These are phyloP conservation scores for Eucalyptus curtisii DNA, from an alignment of 345 rosid genomes.

Conservation along the genomic window DNA sequence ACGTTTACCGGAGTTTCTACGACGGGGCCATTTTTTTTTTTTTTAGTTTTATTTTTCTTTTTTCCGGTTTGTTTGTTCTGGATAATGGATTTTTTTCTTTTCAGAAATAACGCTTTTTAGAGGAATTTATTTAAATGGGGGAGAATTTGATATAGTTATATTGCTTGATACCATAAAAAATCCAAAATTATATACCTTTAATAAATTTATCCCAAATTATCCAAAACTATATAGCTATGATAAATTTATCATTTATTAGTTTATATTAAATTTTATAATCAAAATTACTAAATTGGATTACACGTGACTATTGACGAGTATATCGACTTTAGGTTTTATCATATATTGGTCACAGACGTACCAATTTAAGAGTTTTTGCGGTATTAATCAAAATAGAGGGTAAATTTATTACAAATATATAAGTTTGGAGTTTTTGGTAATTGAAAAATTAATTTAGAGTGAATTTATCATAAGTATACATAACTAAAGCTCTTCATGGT, in stretches of 20 bases:
- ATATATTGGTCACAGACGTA: accelerated
- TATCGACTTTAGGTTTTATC: accelerated
- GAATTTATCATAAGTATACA: too few relatives aligned
- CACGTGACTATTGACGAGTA: accelerated
- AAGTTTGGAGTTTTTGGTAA: too few relatives aligned
- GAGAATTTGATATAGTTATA: background rate
- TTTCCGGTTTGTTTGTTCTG: background rate
- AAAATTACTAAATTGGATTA: too few relatives aligned
- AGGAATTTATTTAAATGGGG: background rate
- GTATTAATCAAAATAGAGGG: accelerated
- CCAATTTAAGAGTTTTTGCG: accelerated
- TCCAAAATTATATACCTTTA: too few relatives aligned
- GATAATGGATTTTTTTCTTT: background rate
- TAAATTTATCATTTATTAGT: accelerated
- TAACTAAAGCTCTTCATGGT: too few relatives aligned
- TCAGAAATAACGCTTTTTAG: background rate
- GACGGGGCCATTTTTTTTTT: background rate
- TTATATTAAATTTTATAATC: accelerated
- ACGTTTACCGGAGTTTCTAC: background rate
- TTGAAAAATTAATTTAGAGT: accelerated
- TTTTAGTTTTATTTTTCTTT: background rate
- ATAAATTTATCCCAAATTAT: too few relatives aligned
- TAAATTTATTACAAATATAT: too few relatives aligned
- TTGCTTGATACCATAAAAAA: too few relatives aligned
- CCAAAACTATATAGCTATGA: too few relatives aligned